Conservation (phyloP, 1,139 yeast genomes). For the Sugiyamaella paludigena region DNA sequence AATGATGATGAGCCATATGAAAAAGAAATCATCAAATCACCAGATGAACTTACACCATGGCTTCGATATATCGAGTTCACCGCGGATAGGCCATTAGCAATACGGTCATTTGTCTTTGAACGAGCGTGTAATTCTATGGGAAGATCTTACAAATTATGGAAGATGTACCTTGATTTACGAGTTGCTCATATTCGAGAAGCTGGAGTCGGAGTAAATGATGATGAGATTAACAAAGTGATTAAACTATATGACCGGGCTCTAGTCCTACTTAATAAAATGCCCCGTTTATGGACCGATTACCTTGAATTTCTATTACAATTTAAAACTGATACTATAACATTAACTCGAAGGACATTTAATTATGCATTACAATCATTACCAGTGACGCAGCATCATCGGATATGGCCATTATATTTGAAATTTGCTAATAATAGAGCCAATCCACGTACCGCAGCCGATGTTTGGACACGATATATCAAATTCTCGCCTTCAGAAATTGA, state of each 20-base stretch:
- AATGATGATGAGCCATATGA: conserved; percentile 47
- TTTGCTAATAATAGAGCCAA: conserved; percentile 47
- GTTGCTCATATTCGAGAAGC: conserved; percentile 36
- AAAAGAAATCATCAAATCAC: conserved; percentile 45
- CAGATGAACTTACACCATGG: conserved; percentile 52
- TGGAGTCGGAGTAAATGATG: neutral
- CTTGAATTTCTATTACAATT: conserved; percentile 45
- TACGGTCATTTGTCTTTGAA: conserved; percentile 48
- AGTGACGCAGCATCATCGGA: conserved; percentile 49
- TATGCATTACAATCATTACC: conserved; percentile 52
- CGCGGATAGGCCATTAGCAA: conserved; percentile 33
- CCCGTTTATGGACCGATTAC: conserved; percentile 57
- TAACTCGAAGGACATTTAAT: conserved; percentile 52
- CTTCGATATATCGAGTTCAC: conserved; percentile 48
- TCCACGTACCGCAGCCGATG: conserved; percentile 46
- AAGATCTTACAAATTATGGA: conserved; percentile 59
- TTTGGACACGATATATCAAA: conserved; percentile 49
- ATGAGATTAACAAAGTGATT: conserved; percentile 8
- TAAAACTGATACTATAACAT: conserved; percentile 42
- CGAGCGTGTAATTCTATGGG: conserved; percentile 52
- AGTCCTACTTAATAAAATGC: conserved; percentile 45
- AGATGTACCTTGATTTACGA: conserved; percentile 48
- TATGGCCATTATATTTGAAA: conserved; percentile 60
- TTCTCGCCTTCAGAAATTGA: conserved; percentile 42
- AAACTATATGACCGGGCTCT: conserved; percentile 49